Evolutionary conservation across 1,139 yeast species (phyloP).

Genomic region (Diutina catenulata): DNA sequence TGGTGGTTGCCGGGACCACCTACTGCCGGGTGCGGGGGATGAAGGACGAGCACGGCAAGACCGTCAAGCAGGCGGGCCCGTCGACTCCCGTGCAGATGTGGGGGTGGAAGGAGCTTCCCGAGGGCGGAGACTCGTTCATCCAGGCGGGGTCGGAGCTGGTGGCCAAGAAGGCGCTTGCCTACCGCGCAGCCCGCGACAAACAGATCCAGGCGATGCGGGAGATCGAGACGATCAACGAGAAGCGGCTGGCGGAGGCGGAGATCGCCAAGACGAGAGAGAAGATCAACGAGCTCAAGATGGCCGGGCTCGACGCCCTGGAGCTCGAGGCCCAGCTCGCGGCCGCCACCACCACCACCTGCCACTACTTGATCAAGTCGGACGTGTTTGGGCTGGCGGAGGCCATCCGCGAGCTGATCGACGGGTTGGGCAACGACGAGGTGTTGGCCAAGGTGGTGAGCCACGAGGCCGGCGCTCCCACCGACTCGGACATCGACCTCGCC

Average conservation of each 20-base stretch:
- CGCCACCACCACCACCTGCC: constrained; percentile 21
- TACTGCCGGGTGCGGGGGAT: constrained; percentile 82
- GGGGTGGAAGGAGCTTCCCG: constrained; percentile 94
- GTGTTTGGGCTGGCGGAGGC: constrained; percentile 67
- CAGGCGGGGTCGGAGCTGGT: constrained; percentile 63
- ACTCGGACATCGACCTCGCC: constrained; percentile 75
- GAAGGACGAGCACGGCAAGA: constrained; percentile 61
- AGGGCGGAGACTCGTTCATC: constrained; percentile 77
- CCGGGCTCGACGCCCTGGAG: constrained; percentile 41
- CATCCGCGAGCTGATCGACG: constrained; percentile 59
- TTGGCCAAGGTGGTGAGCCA: constrained; percentile 52
- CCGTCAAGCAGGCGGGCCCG: constrained; percentile 62
- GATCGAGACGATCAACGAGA: constrained; percentile 59
- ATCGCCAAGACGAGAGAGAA: constrained; percentile 39
- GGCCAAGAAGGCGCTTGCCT: constrained; percentile 66
- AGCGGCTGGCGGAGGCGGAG: constrained; percentile 33
- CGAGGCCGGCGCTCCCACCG: constrained; percentile 82
- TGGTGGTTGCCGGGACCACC: constrained; percentile 75
- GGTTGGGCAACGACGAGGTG: constrained; percentile 81
- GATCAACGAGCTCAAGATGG: constrained; percentile 41
- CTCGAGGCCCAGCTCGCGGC: constrained; percentile 21
- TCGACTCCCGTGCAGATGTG: constrained; percentile 85
- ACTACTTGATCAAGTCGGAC: constrained; percentile 74
- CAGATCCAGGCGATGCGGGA: constrained; percentile 53
- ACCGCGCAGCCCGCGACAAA: constrained; percentile 45